A percentile compares a stretch with the other conserved stretches of the same genome.
phyloP scores from a whole-genome alignment of 2,329 filamentous ascomycete species.

The Simplicillium sp. region DNA sequence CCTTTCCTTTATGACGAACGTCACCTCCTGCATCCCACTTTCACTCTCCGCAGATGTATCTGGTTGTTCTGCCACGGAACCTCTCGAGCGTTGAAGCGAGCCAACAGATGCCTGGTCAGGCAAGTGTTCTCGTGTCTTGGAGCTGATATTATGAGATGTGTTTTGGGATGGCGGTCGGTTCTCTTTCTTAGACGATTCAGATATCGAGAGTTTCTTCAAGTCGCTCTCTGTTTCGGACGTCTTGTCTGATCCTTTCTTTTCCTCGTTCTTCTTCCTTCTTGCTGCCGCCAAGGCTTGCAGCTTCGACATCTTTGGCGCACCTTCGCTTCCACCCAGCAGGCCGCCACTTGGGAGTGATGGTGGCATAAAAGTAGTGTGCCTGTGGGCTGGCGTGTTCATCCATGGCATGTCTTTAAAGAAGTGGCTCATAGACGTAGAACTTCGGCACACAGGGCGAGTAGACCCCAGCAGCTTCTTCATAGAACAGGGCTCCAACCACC shows the following conservation, averaged over 20 bases:
- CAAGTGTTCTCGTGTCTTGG: neutral
- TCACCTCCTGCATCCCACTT: too few species aligned
- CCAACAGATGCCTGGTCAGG: neutral
- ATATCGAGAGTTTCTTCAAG: slow-evolving; percentile 21
- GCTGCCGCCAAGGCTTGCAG: slow-evolving; percentile 82
- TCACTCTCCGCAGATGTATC: neutral
- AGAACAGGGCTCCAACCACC: neutral
- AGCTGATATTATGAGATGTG: neutral
- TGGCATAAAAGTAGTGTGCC: slow-evolving; percentile 56
- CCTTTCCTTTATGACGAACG: too few species aligned
- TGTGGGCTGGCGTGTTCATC: slow-evolving; percentile 60
- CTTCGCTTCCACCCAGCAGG: slow-evolving; percentile 66
- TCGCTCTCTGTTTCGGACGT: slow-evolving; percentile 15
- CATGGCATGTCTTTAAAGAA: slow-evolving; percentile 78
- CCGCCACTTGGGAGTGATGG: slow-evolving; percentile 48
- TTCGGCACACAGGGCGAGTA: neutral
- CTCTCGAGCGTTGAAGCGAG: neutral
- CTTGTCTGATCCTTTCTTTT: slow-evolving; percentile 34
- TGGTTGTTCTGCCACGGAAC: neutral
- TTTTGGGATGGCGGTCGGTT: slow-evolving; percentile 6
- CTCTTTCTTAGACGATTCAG: slow-evolving; percentile 15
- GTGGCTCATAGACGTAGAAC: neutral
- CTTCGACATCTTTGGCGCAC: slow-evolving; percentile 70
- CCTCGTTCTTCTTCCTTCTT: slow-evolving; percentile 71
- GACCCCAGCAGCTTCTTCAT: slow-evolving; percentile 1